Conservation (phyloP, 192 early-diverging fungal species). For the Podochytrium sp. region DNA sequence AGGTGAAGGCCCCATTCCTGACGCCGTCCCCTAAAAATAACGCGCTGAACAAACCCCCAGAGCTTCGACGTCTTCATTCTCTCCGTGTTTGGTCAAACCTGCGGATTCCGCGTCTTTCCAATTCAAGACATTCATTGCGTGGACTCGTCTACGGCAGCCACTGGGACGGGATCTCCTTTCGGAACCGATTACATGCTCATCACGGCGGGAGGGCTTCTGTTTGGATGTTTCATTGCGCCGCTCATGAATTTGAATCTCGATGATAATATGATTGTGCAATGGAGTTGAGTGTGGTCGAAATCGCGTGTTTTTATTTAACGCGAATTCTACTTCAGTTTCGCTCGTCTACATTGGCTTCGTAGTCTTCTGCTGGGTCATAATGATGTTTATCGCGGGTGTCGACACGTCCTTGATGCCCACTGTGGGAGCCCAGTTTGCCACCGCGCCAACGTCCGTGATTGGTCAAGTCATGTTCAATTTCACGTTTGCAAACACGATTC, state of each 20-base stretch:
- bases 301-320: neutral
- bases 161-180: constrained; percentile 57
- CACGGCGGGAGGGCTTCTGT: constrained; percentile 62
- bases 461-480: constrained; percentile 75
- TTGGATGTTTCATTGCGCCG: constrained; percentile 57
- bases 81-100: constrained; percentile 61
- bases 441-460: constrained; percentile 45
- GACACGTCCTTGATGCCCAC: constrained; percentile 51
- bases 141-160: constrained; percentile 25
- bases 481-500: constrained; percentile 68
- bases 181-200: constrained; percentile 60
- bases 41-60: too few relatives aligned
- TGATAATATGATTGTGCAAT: constrained; percentile 72
- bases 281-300: too few relatives aligned
- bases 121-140: constrained; percentile 59
- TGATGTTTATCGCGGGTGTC: constrained; percentile 57
- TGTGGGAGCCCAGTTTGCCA: constrained; percentile 52
- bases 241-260: constrained; percentile 63
- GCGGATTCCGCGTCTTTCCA: constrained; percentile 67
- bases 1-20: too few relatives aligned
- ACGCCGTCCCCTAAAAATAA: too few relatives aligned
- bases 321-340: constrained; percentile 46
- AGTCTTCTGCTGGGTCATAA: constrained; percentile 63
- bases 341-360: constrained; percentile 55
- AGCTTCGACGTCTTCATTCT: constrained; percentile 72